phyloP scores from a whole-genome alignment of 495 filamentous ascomycete genomes.

The Hypoxylon perforatum region DNA sequence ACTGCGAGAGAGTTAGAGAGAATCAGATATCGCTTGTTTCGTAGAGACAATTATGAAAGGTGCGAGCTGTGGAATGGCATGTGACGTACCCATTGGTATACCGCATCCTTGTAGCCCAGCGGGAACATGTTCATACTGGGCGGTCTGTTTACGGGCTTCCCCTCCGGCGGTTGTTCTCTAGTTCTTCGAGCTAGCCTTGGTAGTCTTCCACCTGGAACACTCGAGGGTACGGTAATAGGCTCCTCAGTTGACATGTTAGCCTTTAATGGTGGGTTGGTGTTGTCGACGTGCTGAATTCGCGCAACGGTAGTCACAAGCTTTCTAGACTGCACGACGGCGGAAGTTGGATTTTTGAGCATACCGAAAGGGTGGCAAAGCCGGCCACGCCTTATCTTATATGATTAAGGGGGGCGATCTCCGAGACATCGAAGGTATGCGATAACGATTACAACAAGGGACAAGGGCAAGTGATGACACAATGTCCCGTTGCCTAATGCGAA shows the following conservation, averaged over 20 bases:
- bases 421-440: constrained; percentile 29
- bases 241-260: constrained; percentile 24
- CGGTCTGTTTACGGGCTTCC: constrained; percentile 20
- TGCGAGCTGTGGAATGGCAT: neutral
- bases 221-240: constrained; percentile 25
- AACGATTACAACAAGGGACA: neutral
- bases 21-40: neutral
- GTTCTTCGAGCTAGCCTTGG: constrained; percentile 21
- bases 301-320: constrained; percentile 44
- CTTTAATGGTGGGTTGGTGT: constrained; percentile 18
- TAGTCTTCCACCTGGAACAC: constrained; percentile 25
- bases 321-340: constrained; percentile 42
- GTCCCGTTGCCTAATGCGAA: constrained; percentile 20
- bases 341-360: constrained; percentile 48
- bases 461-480: constrained; percentile 35
- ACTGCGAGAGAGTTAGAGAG: constrained; percentile 62
- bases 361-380: constrained; percentile 41
- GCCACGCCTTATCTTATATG: constrained; percentile 37
- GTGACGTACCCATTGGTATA: constrained; percentile 85
- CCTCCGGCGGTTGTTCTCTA: constrained; percentile 27
- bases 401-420: constrained; percentile 28
- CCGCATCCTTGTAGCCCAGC: constrained; percentile 89
- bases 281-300: constrained; percentile 36
- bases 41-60: neutral
- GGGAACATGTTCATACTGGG: constrained; percentile 71